Conservation (phyloP, 139 green algal species). For the Mychonastes homosphaera region DNA sequence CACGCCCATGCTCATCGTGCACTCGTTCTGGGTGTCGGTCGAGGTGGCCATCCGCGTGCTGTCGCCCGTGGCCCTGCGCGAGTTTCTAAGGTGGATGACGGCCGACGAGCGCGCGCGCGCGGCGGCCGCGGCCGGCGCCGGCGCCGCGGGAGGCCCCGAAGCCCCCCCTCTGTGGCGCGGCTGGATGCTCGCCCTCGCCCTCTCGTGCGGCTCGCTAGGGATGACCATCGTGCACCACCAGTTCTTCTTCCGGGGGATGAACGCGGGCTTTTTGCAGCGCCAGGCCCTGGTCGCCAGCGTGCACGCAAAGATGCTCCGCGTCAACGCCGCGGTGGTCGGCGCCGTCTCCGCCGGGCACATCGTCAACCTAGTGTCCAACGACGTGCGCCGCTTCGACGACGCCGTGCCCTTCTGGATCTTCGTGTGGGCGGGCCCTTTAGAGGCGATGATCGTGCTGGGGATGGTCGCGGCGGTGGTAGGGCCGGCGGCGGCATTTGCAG, state of each 20-base stretch:
- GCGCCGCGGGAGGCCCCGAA: not conserved
- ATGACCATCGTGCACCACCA: slow-evolving; percentile 66
- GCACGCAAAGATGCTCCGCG: slow-evolving; percentile 50
- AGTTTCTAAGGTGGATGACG: slow-evolving; percentile 57
- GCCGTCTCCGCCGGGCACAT: slow-evolving; percentile 35
- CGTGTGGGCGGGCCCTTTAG: slow-evolving; percentile 40
- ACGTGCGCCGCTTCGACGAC: slow-evolving; percentile 69
- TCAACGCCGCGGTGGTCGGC: slow-evolving; percentile 54
- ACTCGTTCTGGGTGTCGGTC: slow-evolving; percentile 34
- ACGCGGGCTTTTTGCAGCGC: slow-evolving; percentile 48
- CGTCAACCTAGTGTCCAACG: slow-evolving; percentile 48
- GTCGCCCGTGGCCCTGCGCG: slow-evolving; percentile 49
- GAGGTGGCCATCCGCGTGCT: slow-evolving; percentile 50
- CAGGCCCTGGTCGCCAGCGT: slow-evolving; percentile 35
- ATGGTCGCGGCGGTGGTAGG: slow-evolving; percentile 60
- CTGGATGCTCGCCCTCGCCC: not conserved
- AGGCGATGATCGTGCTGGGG: slow-evolving; percentile 57
- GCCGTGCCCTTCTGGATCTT: slow-evolving; percentile 56
- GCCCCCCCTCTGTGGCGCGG: not conserved
- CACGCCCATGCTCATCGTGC: slow-evolving; percentile 25
- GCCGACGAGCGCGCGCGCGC: slow-evolving; percentile 35
- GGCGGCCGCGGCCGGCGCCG: slow-evolving; percentile 34
- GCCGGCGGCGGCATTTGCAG: slow-evolving; percentile 46
- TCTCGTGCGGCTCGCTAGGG: not conserved
- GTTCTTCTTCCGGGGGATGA: slow-evolving; percentile 61